Percentiles rank a stretch among this genome's conserved stretches.
These are phyloP conservation scores for Amphicarpaea edgeworthii DNA, from an alignment of 306 rosid species.

Conservation along the genomic window DNA sequence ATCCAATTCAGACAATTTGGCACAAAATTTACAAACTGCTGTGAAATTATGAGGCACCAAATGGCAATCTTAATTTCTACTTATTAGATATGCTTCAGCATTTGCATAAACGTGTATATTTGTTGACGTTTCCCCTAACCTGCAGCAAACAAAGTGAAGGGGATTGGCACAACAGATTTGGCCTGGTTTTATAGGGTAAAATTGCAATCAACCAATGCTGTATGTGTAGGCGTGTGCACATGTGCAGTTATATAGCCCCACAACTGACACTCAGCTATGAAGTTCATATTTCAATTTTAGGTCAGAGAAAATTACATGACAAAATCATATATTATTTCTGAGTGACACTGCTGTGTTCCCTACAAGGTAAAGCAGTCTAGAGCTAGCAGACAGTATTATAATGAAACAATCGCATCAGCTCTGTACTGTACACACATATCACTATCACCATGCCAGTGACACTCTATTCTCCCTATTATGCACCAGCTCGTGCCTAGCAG, in stretches of 20 bases:
- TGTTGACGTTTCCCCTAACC: background rate
- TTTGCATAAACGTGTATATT: background rate
- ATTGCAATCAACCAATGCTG: background rate
- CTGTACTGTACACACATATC: background rate
- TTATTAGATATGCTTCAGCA: conserved; percentile 16
- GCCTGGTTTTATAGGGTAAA: background rate
- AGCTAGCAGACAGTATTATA: conserved; percentile 25
- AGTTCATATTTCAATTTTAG: background rate
- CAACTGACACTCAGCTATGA: background rate
- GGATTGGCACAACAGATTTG: conserved; percentile 8
- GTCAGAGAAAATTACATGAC: background rate
- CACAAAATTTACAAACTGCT: conserved; percentile 7
- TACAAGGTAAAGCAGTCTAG: background rate
- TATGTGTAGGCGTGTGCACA: background rate
- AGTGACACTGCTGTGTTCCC: background rate
- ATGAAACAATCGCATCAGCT: conserved; percentile 34
- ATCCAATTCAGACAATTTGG: conserved; percentile 43
- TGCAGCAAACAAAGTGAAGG: conserved; percentile 18
- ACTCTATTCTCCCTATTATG: conserved; percentile 9
- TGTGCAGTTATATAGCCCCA: background rate
- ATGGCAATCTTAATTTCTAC: conserved; percentile 20
- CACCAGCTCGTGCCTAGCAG: background rate
- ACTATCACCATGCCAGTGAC: conserved; percentile 9
- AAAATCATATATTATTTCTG: background rate
- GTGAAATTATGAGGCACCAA: conserved; percentile 23